Evolutionary conservation across 371 early-diverging fungal species (phyloP).

Genomic region (Thermomucor indicae-seudaticae): DNA sequence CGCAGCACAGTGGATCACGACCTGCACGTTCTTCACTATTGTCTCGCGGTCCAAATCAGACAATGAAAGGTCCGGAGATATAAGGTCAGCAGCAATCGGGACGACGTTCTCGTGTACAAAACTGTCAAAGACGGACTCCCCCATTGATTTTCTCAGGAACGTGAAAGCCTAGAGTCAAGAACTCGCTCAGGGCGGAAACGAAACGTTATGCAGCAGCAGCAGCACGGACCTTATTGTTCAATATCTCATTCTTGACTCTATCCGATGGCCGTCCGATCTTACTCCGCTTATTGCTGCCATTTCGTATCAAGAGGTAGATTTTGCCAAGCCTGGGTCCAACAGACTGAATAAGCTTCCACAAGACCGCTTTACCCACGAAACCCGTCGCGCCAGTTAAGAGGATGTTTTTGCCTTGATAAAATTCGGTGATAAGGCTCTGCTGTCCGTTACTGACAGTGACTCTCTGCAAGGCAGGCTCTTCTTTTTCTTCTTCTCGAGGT

Average conservation of each 20-base stretch:
- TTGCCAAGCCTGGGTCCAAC: constrained; percentile 26
- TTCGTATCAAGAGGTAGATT: constrained; percentile 41
- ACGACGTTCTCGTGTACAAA: constrained; percentile 50
- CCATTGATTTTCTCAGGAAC: constrained; percentile 29
- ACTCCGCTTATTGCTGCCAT: constrained; percentile 43
- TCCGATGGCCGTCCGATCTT: constrained; percentile 45
- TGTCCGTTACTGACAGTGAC: neutral
- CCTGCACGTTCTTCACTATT: constrained; percentile 41
- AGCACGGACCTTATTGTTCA: constrained; percentile 32
- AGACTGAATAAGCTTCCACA: constrained; percentile 48
- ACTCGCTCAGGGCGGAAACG: neutral
- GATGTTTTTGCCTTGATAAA: constrained; percentile 34
- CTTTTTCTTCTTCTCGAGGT: neutral
- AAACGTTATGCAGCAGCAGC: neutral
- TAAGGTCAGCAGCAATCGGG: constrained; percentile 58
- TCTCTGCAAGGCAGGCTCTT: neutral
- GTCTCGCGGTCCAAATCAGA: constrained; percentile 41
- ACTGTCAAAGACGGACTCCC: constrained; percentile 29
- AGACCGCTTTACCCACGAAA: constrained; percentile 58
- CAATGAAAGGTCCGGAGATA: constrained; percentile 52
- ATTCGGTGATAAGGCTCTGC: constrained; percentile 17
- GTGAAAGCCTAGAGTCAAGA: constrained; percentile 28
- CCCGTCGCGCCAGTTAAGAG: constrained; percentile 61
- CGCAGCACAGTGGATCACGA: constrained; percentile 64
- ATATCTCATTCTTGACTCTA: constrained; percentile 38